A percentile compares a stretch with the other conserved stretches of the same genome.
These are phyloP conservation scores for Saitozyma podzolica DNA, from an alignment of 768 basidiomycete species.

Conservation along the genomic window DNA sequence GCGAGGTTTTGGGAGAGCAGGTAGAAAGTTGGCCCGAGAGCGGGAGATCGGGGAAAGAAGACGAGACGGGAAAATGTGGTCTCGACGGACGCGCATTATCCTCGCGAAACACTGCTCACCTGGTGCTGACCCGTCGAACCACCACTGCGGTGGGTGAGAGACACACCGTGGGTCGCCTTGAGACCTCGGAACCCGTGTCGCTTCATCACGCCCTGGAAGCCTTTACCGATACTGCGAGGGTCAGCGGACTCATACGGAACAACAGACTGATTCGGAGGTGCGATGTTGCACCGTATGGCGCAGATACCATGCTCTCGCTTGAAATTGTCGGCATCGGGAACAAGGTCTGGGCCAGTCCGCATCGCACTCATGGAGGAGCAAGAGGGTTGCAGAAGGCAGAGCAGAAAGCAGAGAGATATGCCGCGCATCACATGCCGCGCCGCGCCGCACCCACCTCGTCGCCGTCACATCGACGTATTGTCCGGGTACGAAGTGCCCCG, in stretches of 20 bases:
- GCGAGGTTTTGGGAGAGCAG: no score
- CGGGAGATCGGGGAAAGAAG: no score
- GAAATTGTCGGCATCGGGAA: no score
- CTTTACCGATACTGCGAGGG: slow-evolving; percentile 79
- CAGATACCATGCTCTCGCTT: background rate
- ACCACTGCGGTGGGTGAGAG: slow-evolving; percentile 84
- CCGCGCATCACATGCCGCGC: no score
- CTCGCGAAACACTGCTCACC: slow-evolving; percentile 57
- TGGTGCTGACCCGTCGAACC: slow-evolving; percentile 95
- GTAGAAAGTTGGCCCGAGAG: no score
- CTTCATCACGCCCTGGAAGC: slow-evolving; percentile 97
- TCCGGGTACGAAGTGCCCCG: slow-evolving; percentile 93
- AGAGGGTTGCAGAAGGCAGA: background rate
- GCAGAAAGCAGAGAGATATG: background rate
- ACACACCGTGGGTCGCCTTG: slow-evolving; percentile 92
- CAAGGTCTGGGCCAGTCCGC: no score
- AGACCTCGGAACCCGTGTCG: slow-evolving; percentile 89
- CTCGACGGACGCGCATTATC: background rate
- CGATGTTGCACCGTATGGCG: background rate
- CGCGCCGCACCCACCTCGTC: slow-evolving; percentile 63
- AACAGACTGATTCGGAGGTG: background rate
- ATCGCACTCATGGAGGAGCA: background rate
- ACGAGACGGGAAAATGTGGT: background rate
- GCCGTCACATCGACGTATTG: slow-evolving; percentile 91
- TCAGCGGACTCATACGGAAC: slow-evolving; percentile 2